Evolutionary conservation across 2,329 filamentous ascomycete species (phyloP).

Genomic region (Apiospora marii): DNA sequence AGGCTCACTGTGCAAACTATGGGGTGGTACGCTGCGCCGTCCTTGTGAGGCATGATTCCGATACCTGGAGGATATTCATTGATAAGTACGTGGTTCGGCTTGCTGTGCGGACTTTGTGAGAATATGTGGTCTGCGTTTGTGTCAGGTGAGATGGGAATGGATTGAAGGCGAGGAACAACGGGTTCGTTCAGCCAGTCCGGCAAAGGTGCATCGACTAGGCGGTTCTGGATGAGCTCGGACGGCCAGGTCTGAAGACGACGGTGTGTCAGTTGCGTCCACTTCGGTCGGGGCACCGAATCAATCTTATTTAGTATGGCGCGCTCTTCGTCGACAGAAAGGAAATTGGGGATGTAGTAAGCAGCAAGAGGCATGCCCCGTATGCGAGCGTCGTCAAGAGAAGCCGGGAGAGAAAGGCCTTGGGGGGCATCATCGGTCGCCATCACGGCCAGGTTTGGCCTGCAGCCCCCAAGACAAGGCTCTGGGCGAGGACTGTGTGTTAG

Average conservation of each 20-base stretch:
- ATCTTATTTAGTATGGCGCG: conserved; percentile 72
- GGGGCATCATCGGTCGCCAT: not conserved
- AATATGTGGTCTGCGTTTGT: conserved; percentile 55
- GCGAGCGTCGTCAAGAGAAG: conserved; percentile 57
- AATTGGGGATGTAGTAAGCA: conserved; percentile 87
- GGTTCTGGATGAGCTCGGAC: conserved; percentile 80
- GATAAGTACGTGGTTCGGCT: conserved; percentile 89
- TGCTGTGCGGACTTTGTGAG: conserved; percentile 71
- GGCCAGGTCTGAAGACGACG: conserved; percentile 92
- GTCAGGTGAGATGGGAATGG: conserved; percentile 51
- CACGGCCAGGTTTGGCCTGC: not conserved
- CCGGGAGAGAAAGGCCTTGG: conserved; percentile 46
- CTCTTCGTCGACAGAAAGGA: conserved; percentile 82
- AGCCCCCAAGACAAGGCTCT: conserved; percentile 9
- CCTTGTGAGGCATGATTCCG: conserved; percentile 98
- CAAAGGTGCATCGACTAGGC: conserved; percentile 76
- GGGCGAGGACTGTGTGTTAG: conserved; percentile 5
- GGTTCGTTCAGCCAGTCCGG: conserved; percentile 79
- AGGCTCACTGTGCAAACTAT: conserved; percentile 92
- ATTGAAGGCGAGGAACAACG: conserved; percentile 67
- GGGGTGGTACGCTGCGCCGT: conserved; percentile 85
- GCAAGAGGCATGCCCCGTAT: conserved; percentile 65
- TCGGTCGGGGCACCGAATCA: conserved; percentile 70
- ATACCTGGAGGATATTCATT: conserved; percentile 90
- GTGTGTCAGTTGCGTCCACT: conserved; percentile 89